phyloP scores from a whole-genome alignment of 2,329 filamentous ascomycete species.

The Arthrobotrys sphaeroides region DNA sequence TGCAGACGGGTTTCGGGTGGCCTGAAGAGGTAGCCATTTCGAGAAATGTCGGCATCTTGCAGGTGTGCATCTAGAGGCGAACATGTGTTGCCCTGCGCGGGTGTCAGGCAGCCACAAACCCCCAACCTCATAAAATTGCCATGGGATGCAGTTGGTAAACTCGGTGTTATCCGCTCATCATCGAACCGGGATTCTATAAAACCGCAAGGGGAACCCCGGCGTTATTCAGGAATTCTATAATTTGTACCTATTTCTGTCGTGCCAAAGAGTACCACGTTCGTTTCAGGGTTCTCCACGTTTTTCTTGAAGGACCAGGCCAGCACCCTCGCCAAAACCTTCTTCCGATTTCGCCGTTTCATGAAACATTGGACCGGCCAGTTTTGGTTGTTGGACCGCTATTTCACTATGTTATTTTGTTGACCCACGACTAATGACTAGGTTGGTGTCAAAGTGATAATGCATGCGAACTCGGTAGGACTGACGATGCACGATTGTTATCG shows the following conservation, averaged over 20 bases:
- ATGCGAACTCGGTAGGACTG: neutral
- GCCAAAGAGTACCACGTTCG: neutral
- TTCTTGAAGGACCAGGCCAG: neutral
- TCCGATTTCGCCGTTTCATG: constrained; percentile 31
- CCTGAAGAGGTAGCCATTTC: constrained; percentile 26
- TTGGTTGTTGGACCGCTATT: too few relatives aligned
- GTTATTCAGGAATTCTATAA: neutral
- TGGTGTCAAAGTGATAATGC: constrained; percentile 1
- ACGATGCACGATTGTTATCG: neutral
- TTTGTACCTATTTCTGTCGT: constrained; percentile 23
- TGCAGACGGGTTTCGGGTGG: constrained; percentile 33
- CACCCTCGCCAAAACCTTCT: neutral
- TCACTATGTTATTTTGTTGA: too few relatives aligned
- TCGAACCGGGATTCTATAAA: neutral
- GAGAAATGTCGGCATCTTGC: constrained; percentile 34
- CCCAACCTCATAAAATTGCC: neutral
- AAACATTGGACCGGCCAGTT: constrained; percentile 32
- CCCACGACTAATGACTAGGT: too few relatives aligned
- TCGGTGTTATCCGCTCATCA: too few relatives aligned
- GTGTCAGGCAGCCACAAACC: constrained; percentile 28
- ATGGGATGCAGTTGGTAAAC: too few relatives aligned
- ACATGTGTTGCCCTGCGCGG: constrained; percentile 25
- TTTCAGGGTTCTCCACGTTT: constrained; percentile 42
- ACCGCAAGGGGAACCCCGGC: neutral
- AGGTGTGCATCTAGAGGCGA: neutral